Evolutionary conservation across 768 basidiomycete species (phyloP).

Genomic region (Russula sp.): DNA sequence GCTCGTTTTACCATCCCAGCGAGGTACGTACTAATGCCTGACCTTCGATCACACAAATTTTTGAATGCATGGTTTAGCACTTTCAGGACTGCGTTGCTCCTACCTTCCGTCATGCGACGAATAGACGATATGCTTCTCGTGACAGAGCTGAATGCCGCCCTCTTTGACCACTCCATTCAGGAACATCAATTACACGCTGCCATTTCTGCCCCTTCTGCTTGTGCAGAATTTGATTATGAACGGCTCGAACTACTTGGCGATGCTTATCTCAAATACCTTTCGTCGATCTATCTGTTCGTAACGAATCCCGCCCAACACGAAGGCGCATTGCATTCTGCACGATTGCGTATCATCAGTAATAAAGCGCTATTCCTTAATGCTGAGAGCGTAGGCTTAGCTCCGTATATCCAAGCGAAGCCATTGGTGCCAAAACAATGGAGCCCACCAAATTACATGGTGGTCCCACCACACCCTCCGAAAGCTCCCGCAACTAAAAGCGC

Average conservation of each 20-base stretch:
- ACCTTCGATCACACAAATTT: background rate
- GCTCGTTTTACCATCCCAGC: constrained; percentile 64
- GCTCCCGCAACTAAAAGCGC: background rate
- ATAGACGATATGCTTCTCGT: constrained; percentile 70
- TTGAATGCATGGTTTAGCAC: constrained; percentile 36
- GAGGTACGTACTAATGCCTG: constrained; percentile 38
- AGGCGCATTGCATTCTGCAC: constrained; percentile 55
- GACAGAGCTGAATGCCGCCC: constrained; percentile 66
- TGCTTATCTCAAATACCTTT: constrained; percentile 73
- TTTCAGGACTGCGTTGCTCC: constrained; percentile 56
- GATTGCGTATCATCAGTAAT: constrained; percentile 73
- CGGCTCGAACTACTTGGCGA: constrained; percentile 81
- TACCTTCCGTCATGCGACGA: constrained; percentile 68
- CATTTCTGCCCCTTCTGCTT: constrained; percentile 61
- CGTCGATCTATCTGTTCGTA: constrained; percentile 68
- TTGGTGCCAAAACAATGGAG: constrained; percentile 63
- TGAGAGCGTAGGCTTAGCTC: constrained; percentile 51
- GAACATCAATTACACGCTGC: constrained; percentile 59
- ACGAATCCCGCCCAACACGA: constrained; percentile 57
- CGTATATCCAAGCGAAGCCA: constrained; percentile 65
- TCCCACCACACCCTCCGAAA: constrained; percentile 21
- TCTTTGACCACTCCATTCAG: constrained; percentile 55
- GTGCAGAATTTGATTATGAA: constrained; percentile 72
- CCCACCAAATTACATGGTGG: constrained; percentile 39
- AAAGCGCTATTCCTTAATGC: constrained; percentile 51